Conservation (phyloP, 164 flowering plant species). For the Stephania yunnanensis region DNA sequence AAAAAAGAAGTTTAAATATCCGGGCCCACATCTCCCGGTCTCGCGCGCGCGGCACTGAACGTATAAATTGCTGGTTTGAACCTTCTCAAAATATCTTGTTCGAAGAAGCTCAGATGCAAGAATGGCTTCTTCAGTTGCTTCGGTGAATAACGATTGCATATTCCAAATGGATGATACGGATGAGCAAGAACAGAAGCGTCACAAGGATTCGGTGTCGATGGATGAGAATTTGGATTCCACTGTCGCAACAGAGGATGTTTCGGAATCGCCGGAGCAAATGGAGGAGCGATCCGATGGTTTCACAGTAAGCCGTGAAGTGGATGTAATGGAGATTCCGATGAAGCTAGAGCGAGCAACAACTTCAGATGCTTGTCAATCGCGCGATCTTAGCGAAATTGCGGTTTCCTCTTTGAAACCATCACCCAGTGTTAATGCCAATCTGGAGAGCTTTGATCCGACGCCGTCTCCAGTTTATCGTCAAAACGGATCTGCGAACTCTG, state of each 20-base stretch:
- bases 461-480: conserved; percentile 4
- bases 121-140: no score
- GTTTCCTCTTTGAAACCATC: conserved; percentile 13
- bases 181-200: neutral
- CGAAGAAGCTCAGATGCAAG: no score
- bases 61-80: no score
- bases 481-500: conserved; percentile 7
- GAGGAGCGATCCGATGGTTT: neutral
- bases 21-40: no score
- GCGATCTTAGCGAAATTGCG: neutral
- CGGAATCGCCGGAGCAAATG: neutral
- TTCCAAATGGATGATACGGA: neutral
- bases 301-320: neutral
- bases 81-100: no score
- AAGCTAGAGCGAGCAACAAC: conserved; percentile 14
- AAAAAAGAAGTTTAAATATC: no score
- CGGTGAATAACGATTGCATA: neutral
- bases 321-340: neutral
- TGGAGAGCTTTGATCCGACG: conserved; percentile 8
- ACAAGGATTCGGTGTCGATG: neutral
- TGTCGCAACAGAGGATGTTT: neutral
- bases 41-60: no score
- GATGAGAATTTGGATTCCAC: neutral
- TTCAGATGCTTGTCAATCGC: neutral
- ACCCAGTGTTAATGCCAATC: conserved; percentile 20